phyloP scores from a whole-genome alignment of 139 green algal genomes.

The Gonium pectorale region DNA sequence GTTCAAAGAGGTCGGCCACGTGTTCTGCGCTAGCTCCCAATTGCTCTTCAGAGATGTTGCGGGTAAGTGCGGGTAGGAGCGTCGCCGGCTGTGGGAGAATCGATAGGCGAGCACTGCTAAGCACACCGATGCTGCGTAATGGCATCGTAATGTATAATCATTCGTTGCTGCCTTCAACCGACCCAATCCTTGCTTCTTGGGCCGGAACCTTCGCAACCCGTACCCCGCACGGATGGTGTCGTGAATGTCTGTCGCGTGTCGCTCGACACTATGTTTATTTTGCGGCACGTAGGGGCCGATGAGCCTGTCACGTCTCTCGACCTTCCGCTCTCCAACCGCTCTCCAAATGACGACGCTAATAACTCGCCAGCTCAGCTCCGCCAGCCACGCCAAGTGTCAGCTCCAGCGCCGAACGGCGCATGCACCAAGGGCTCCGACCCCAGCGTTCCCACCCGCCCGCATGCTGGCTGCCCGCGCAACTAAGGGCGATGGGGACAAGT shows the following conservation, averaged over 20 bases:
- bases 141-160: too few relatives aligned
- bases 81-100: neutral
- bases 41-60: constrained; percentile 50
- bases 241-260: too few relatives aligned
- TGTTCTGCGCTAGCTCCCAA: constrained; percentile 52
- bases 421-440: too few relatives aligned
- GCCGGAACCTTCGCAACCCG: too few relatives aligned
- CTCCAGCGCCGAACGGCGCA: too few relatives aligned
- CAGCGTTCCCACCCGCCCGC: neutral
- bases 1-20: constrained; percentile 61
- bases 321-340: neutral
- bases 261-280: too few relatives aligned
- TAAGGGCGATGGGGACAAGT: constrained; percentile 39
- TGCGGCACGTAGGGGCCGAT: too few relatives aligned
- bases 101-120: neutral
- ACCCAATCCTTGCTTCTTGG: too few relatives aligned
- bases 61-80: neutral
- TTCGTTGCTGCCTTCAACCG: too few relatives aligned
- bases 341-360: too few relatives aligned
- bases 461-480: neutral
- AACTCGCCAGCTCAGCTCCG: neutral
- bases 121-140: neutral
- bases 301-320: neutral
- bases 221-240: too few relatives aligned
- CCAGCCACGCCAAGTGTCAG: too few relatives aligned